Percentiles rank a stretch among this genome's conserved stretches.
Conservation (phyloP, 129 eudicot genomes). For the Flaveria sonorensis region DNA sequence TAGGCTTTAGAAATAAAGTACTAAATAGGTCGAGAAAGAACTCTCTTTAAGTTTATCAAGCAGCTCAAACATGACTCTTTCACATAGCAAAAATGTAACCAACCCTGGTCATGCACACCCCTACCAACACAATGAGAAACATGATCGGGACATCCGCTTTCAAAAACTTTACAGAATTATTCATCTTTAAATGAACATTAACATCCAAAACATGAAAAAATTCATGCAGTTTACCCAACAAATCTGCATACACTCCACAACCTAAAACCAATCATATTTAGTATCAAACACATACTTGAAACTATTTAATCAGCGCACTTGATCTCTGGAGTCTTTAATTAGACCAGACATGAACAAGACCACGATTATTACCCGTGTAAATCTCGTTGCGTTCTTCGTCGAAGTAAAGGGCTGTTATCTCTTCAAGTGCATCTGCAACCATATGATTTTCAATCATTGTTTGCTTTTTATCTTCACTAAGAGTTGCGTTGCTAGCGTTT, state of each 20-base stretch:
- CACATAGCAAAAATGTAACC: not conserved
- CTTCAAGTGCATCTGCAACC: slow-evolving; percentile 48
- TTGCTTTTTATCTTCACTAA: slow-evolving; percentile 7
- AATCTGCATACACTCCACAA: slow-evolving; percentile 5
- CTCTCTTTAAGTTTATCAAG: too few relatives aligned
- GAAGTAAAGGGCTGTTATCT: slow-evolving; percentile 46
- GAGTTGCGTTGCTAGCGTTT: slow-evolving; percentile 33
- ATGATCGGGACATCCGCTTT: not conserved
- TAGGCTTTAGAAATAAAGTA: too few relatives aligned
- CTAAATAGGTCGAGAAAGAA: too few relatives aligned
- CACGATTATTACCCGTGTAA: slow-evolving; percentile 45
- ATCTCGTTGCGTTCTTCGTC: slow-evolving; percentile 50
- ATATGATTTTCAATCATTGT: slow-evolving; percentile 25
- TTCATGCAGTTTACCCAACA: not conserved
- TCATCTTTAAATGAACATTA: not conserved
- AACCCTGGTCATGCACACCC: not conserved
- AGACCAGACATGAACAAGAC: slow-evolving; percentile 62
- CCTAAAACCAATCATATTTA: not conserved
- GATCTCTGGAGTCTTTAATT: slow-evolving; percentile 27
- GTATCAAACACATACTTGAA: slow-evolving; percentile 9
- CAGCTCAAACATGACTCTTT: too few relatives aligned
- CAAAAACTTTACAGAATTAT: not conserved
- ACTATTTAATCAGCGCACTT: not conserved
- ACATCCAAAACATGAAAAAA: not conserved
- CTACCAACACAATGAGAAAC: not conserved